phyloP scores from a whole-genome alignment of 768 basidiomycete genomes.

The Exsudoporus frostii region DNA sequence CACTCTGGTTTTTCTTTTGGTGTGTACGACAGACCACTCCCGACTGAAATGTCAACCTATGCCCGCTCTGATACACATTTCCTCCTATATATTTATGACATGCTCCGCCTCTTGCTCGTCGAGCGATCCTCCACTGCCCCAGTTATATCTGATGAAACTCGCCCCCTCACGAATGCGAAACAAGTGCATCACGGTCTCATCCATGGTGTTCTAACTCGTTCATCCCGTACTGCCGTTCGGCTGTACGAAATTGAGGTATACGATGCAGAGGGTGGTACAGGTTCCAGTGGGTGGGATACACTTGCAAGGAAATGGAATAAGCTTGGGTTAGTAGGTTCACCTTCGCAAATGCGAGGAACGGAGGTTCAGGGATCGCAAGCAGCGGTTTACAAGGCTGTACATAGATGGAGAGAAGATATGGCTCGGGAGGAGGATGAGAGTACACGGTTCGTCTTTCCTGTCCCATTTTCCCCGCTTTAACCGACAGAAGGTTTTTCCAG shows the following conservation, averaged over 20 bases:
- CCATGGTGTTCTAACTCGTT: slow-evolving; percentile 64
- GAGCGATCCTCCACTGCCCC: slow-evolving; percentile 48
- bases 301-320: slow-evolving; percentile 86
- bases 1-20: neutral
- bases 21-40: slow-evolving; percentile 55
- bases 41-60: slow-evolving; percentile 85
- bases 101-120: slow-evolving; percentile 83
- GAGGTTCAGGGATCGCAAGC: slow-evolving; percentile 43
- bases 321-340: slow-evolving; percentile 34
- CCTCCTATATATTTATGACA: slow-evolving; percentile 89
- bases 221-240: slow-evolving; percentile 72
- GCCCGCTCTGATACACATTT: slow-evolving; percentile 97
- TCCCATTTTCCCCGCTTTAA: neutral
- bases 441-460: slow-evolving; percentile 49
- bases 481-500: slow-evolving; percentile 30
- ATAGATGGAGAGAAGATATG: slow-evolving; percentile 77
- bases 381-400: slow-evolving; percentile 66
- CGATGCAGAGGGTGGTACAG: slow-evolving; percentile 60
- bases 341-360: slow-evolving; percentile 31
- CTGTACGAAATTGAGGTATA: slow-evolving; percentile 69
- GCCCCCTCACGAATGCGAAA: neutral
- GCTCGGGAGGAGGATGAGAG: slow-evolving; percentile 88
- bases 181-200: slow-evolving; percentile 39
- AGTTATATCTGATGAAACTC: slow-evolving; percentile 17
- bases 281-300: slow-evolving; percentile 72